Base-by-base conservation (phyloP, 2,329 filamentous ascomycete species). In the Colletotrichum lini region DNA sequence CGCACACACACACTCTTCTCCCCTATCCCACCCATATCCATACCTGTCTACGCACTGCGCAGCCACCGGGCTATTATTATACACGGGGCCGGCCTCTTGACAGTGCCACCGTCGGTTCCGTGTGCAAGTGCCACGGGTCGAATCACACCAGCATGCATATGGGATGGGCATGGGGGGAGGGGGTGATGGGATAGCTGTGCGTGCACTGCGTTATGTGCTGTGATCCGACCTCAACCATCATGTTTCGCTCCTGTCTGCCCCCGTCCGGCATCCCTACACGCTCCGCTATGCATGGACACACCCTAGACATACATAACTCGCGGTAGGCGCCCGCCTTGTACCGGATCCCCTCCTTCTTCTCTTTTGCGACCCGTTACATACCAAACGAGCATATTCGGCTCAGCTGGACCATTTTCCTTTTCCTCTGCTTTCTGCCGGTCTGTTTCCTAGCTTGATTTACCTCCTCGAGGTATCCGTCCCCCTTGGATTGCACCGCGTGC, bases 241-340 rank as follows among this genome's bases (percentile, higher is more conserved):
- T 63, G 57, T 65, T 71, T 45, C 18, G 35, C 57, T 49, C 58
- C 15, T 42, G 26, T 56, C 56, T 23, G 44, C 50, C 60, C 45
- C 47, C 44, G 53, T 53, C 58, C 38, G 45, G 38, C 38, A 69
- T 38, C 50, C 59, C 58, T 70, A 67, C 67, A 62, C 63, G n/a
- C 44, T 59, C 69, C 68, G 60, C 49, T 52, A 53, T 68, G 56
- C 69, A 69, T 64, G 65, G 69, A 64, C 65, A 60, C 65, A 71
- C 65, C 35, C 35, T 71, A 68, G 65, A 71, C 77, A 80, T 86
- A 87, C 85, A 86, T 87, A 87, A 86, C 82, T 79, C 77, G 75
- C 79, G 78, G 79, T 83, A 84, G 80, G 80, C 84, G 83, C 85
- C 84, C 83, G 76, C 76, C 71, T 73, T 75, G 74, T 74, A 78